Evolutionary conservation across 2,329 filamentous ascomycete species (phyloP), one percentile per base, ranked within the genome.

Genomic region (Colletotrichum sp.): DNA sequence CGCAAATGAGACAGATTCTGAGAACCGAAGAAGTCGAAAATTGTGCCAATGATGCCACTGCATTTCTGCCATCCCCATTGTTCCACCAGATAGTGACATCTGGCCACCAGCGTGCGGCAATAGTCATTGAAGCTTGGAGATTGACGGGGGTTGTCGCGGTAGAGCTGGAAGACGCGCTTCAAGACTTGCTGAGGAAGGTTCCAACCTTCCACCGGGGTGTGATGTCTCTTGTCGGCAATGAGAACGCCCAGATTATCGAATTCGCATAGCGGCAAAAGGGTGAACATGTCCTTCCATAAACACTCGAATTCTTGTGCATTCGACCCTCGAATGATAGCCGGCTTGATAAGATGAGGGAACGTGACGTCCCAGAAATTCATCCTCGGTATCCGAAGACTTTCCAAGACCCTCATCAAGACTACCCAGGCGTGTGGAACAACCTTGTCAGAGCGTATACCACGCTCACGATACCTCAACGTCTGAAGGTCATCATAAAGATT

Each of bases 1-100:
- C 91, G 89, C 56, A 94, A 81, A 81, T 94, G 90, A 4, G 88
- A 88, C 13, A 94, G 86, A 61, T 90, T 88, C 76, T 92, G 90
- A 3, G 89, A 89, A 12, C 91, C 92, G 78, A 94, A 94, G 79
- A 93, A 94, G 81, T 94, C 92, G 76, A 94, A 94, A 4, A 94
- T 88, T 3, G 88, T 85, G 2, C 92, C 91, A 36, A 93, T 84
- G 16, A 93, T 86, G 13, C 87, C 84, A 62, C 88, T 89, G 78
- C 89, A 90, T 75, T 86, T 90, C 48, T 86, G 86, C 92, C 92
- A 94, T 5, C 91, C 91, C 92, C 92, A 94, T 81, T 92, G 89
- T 73, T 89, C 85, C 62, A 93, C 89, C 12, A 94, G 86, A 79
- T 90, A 90, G 79, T 93, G 89, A 76, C 92, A 94, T 34, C 92